Evolutionary conservation across 441 rosid genomes (phyloP).

Genomic region (Gossypium lobatum): DNA sequence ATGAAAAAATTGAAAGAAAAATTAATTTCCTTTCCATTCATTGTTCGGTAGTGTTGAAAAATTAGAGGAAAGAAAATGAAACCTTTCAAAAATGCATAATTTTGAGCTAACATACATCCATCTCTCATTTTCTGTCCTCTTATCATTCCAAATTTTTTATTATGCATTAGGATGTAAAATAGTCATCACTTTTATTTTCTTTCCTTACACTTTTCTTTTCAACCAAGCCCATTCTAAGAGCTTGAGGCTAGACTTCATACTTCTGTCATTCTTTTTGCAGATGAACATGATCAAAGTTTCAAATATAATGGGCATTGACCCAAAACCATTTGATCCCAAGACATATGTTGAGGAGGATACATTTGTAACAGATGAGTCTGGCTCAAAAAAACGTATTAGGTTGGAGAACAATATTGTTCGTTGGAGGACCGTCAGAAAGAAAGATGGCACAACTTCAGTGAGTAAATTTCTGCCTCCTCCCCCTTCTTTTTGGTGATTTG

Average conservation of each 20-base stretch:
- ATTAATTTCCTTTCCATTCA: no score
- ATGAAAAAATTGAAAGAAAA: no score
- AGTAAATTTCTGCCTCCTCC: conserved; percentile 32
- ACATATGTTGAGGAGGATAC: conserved; percentile 87
- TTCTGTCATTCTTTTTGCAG: conserved; percentile 38
- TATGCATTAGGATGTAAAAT: no score
- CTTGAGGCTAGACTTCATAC: conserved; percentile 7
- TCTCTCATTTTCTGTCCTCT: no score
- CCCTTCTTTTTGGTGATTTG: background rate
- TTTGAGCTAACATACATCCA: no score
- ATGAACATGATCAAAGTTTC: conserved; percentile 92
- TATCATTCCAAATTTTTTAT: no score
- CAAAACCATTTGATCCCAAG: conserved; percentile 85
- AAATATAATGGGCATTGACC: conserved; percentile 96
- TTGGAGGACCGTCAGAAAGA: conserved; percentile 66
- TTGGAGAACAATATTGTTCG: conserved; percentile 91
- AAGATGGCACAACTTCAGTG: conserved; percentile 65
- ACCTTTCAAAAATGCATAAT: no score
- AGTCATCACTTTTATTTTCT: no score
- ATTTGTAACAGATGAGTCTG: conserved; percentile 84
- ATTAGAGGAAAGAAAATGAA: no score
- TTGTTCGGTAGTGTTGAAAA: no score
- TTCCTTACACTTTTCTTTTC: no score
- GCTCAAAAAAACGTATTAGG: conserved; percentile 69
- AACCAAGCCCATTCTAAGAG: background rate